Conservation (phyloP, 306 rosid genomes). For the Citrullus colocynthis region DNA sequence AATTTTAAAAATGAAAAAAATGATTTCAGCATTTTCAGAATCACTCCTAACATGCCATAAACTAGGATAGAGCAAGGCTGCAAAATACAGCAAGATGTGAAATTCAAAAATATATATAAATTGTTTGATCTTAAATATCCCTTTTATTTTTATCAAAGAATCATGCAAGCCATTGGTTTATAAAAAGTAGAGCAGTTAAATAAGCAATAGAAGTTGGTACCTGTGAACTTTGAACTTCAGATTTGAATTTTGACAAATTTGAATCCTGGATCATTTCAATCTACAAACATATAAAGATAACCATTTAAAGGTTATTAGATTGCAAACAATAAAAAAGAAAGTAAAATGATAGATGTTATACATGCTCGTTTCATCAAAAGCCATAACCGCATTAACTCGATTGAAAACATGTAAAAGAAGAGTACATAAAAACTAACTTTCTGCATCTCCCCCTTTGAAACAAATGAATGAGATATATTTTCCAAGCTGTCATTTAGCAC, state of each 20-base stretch:
- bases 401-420: background rate
- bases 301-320: background rate
- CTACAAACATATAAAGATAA: conserved; percentile 13
- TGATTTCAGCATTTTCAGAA: no score
- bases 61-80: background rate
- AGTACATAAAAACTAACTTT: conserved; percentile 31
- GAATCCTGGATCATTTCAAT: conserved; percentile 68
- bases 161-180: background rate
- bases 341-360: background rate
- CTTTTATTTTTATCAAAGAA: background rate
- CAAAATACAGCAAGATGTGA: background rate
- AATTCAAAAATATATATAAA: background rate
- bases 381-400: background rate
- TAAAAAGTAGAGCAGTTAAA: background rate
- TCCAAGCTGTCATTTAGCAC: conserved; percentile 80
- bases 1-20: no score
- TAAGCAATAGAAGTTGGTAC: conserved; percentile 20
- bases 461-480: conserved; percentile 66
- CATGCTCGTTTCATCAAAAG: background rate
- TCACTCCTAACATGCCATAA: background rate
- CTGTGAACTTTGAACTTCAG: conserved; percentile 92
- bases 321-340: background rate
- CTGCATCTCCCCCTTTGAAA: conserved; percentile 78
- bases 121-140: no score
- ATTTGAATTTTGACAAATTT: conserved; percentile 74